Percentiles rank a stretch among this genome's conserved stretches.
These are phyloP conservation scores for Pulveroboletus sp. DNA, from an alignment of 768 basidiomycete genomes.

Conservation along the genomic window DNA sequence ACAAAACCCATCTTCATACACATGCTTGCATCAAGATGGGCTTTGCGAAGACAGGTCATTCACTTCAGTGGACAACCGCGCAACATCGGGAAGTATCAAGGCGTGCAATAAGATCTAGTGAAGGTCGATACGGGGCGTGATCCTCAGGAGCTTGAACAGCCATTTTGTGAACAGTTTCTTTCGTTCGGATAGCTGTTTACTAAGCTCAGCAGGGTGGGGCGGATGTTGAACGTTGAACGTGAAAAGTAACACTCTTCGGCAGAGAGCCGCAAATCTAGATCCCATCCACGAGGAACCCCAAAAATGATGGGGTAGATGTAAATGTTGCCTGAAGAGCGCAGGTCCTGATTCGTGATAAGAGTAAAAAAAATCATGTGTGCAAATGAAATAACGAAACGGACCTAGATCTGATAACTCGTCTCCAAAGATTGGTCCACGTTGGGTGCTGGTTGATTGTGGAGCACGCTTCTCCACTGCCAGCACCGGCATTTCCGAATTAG, in stretches of 20 bases:
- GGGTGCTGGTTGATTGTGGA: background rate
- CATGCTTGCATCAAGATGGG: constrained; percentile 16
- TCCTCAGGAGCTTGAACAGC: background rate
- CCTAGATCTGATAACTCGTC: constrained; percentile 12
- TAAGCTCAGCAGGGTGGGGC: too few relatives aligned
- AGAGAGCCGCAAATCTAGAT: too few relatives aligned
- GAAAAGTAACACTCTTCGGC: background rate
- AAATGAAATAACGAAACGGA: constrained; percentile 7
- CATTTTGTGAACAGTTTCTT: background rate
- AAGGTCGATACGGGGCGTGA: background rate
- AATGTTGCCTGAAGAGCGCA: background rate
- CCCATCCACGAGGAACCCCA: background rate
- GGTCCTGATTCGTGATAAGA: constrained; percentile 9
- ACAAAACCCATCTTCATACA: constrained; percentile 6
- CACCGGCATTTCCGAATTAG: too few relatives aligned
- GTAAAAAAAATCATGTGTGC: constrained; percentile 10
- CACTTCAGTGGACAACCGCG: background rate
- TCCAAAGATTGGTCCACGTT: background rate
- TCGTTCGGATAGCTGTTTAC: too few relatives aligned
- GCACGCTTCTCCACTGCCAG: too few relatives aligned
- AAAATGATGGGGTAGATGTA: too few relatives aligned
- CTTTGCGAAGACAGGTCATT: constrained; percentile 9
- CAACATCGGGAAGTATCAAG: background rate
- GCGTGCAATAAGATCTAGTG: background rate
- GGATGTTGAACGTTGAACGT: too few relatives aligned